A percentile compares a stretch with the other conserved stretches of the same genome.
Evolutionary conservation across 2,329 filamentous ascomycete species (phyloP).

Genomic region (Lachnellula hyalina): DNA sequence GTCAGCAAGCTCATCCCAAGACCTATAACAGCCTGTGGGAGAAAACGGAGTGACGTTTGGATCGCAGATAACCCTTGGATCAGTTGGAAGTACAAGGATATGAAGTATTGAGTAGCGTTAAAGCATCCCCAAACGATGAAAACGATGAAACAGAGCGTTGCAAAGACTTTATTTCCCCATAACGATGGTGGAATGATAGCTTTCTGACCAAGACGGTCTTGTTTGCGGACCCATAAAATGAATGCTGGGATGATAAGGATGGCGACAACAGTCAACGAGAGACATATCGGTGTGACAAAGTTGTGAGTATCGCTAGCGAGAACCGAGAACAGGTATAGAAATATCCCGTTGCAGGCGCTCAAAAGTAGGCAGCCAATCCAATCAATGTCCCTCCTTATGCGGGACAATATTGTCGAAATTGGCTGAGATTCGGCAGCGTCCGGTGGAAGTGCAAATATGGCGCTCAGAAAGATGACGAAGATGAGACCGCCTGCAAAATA

Average conservation of each 20-base stretch:
- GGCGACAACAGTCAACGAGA: slow-evolving; percentile 29
- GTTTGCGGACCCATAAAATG: slow-evolving; percentile 23
- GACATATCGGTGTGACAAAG: slow-evolving; percentile 20
- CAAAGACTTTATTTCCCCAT: slow-evolving; percentile 31
- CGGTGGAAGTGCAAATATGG: slow-evolving; percentile 16
- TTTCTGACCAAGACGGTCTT: slow-evolving; percentile 23
- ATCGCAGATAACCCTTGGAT: slow-evolving; percentile 16
- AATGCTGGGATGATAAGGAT: slow-evolving; percentile 28
- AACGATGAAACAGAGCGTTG: slow-evolving; percentile 30
- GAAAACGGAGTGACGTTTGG: slow-evolving; percentile 34
- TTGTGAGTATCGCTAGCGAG: slow-evolving; percentile 10
- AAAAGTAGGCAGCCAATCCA: slow-evolving; percentile 46
- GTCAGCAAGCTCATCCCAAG: slow-evolving; percentile 39
- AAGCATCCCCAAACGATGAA: slow-evolving; percentile 32
- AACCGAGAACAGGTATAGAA: slow-evolving; percentile 40
- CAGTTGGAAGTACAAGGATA: slow-evolving; percentile 26
- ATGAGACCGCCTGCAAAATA: slow-evolving; percentile 40
- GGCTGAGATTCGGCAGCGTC: slow-evolving; percentile 10
- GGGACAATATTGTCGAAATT: not conserved
- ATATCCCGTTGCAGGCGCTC: slow-evolving; percentile 41
- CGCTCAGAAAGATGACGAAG: slow-evolving; percentile 16
- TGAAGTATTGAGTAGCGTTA: slow-evolving; percentile 27
- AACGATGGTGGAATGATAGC: slow-evolving; percentile 33
- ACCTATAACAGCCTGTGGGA: slow-evolving; percentile 37
- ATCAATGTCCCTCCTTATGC: slow-evolving; percentile 40